Base-by-base conservation (phyloP, 2,329 filamentous ascomycete species). In the Paecilomyces fulvus region DNA sequence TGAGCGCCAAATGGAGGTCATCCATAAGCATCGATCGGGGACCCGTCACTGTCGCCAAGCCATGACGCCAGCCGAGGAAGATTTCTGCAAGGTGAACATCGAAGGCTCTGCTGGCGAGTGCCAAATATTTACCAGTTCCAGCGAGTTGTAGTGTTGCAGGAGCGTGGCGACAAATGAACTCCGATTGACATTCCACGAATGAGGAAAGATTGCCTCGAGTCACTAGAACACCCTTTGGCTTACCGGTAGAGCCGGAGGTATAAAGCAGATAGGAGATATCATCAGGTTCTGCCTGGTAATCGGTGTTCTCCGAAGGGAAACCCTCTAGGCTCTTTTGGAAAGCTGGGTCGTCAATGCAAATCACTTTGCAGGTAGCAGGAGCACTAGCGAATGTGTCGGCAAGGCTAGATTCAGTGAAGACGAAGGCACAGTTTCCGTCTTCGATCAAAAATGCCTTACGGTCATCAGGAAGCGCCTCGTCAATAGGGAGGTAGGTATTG, bases 181-280 rank as follows among this genome's bases (percentile, higher is more conserved):
- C 63, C 0, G 62, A 65, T 46, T 63, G 59, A 11, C 63, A 67
- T 59, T 68, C 66, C 23, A 68, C 65, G 55, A 70, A 72, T 2
- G 65, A 64, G 4, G 57, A 64, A 30, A 61, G 56, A 50, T 64
- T 66, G n/a, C 55, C 59, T 52, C 61, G 95, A 12, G 90, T 92
- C 80, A 96, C 91, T 89, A 96, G 87, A 55, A 96, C 89, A 73
- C 92, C 92, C 82, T 96, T 96, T 60, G 92, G 92, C 80, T 96
- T 96, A 60, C 92, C 92, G 7, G 92, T 96, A 0, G 91, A 96
- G 20, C 92, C 92, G 25, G 91, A 96, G 1, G 92, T 96, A 78
- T 96, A 96, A 55, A 96, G 87, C 57, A 96, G 79, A 49, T 66
- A 66, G 17, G 60, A 56, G 17, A 56, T 53, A 51, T 65, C 62